Conservation (phyloP, 805 yeast genomes). For the Sugiyamaella qingdaonensis region DNA sequence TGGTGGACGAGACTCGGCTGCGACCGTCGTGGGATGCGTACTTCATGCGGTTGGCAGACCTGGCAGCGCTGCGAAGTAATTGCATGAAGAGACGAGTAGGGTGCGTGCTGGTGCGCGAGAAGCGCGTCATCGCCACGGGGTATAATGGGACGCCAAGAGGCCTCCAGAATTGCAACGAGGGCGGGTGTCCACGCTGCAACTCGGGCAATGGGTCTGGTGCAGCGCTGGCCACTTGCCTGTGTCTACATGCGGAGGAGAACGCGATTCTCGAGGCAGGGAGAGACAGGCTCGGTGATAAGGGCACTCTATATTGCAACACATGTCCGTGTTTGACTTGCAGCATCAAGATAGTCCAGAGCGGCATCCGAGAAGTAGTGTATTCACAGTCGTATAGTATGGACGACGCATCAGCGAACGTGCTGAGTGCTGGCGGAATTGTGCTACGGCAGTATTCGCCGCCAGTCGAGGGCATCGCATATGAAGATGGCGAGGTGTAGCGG, state of each 20-base stretch:
- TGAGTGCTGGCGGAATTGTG: slow-evolving; percentile 66
- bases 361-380: slow-evolving; percentile 87
- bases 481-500: background rate
- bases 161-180: slow-evolving; percentile 83
- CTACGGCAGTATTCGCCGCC: slow-evolving; percentile 58
- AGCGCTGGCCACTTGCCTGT: slow-evolving; percentile 75
- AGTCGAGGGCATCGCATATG: slow-evolving; percentile 23
- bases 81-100: slow-evolving; percentile 98
- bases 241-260: slow-evolving; percentile 96
- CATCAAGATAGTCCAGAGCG: slow-evolving; percentile 90
- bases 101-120: slow-evolving; percentile 84
- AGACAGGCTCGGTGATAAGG: slow-evolving; percentile 62
- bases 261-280: slow-evolving; percentile 93
- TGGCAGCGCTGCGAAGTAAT: slow-evolving; percentile 88
- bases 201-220: slow-evolving; percentile 58
- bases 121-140: slow-evolving; percentile 90
- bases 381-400: slow-evolving; percentile 94
- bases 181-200: slow-evolving; percentile 92
- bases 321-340: slow-evolving; percentile 96
- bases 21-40: slow-evolving; percentile 97
- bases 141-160: slow-evolving; percentile 97
- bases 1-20: slow-evolving; percentile 53
- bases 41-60: slow-evolving; percentile 87
- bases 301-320: slow-evolving; percentile 86
- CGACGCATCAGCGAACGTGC: slow-evolving; percentile 61